A percentile compares a stretch with the other conserved stretches of the same genome.
These are phyloP conservation scores for Pichia insulana DNA, from an alignment of 805 yeast species.

Conservation along the genomic window DNA sequence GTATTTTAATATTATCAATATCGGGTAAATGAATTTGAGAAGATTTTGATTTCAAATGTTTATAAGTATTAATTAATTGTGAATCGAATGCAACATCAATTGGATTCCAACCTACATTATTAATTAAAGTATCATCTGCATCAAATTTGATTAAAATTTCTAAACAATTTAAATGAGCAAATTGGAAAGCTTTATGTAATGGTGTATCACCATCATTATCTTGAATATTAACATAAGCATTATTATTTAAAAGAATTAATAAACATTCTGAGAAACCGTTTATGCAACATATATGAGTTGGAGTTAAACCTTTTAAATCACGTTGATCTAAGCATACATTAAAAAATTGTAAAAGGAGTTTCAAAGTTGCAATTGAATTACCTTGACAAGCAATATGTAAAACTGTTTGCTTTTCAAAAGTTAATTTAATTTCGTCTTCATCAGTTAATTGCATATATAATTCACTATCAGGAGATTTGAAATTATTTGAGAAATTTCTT, in stretches of 20 bases:
- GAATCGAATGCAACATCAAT: slow-evolving; percentile 49
- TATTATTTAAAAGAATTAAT: slow-evolving; percentile 56
- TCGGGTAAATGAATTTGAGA: slow-evolving; percentile 12
- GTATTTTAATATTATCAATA: neutral
- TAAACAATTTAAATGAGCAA: slow-evolving; percentile 52
- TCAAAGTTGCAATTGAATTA: slow-evolving; percentile 55
- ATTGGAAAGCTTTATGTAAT: slow-evolving; percentile 71
- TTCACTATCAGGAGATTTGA: slow-evolving; percentile 3
- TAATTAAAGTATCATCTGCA: slow-evolving; percentile 40
- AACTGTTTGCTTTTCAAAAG: slow-evolving; percentile 53
- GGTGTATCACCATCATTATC: slow-evolving; percentile 78
- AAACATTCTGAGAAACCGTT: slow-evolving; percentile 56
- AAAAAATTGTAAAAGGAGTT: slow-evolving; percentile 59
- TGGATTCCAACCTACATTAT: slow-evolving; percentile 59
- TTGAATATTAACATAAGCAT: slow-evolving; percentile 65
- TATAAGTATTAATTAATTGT: slow-evolving; percentile 38
- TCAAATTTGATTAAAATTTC: slow-evolving; percentile 42
- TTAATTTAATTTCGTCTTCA: slow-evolving; percentile 31
- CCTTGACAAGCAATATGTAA: slow-evolving; percentile 60
- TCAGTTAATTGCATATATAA: slow-evolving; percentile 24
- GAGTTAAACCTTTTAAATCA: slow-evolving; percentile 45
- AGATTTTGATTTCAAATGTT: slow-evolving; percentile 22
- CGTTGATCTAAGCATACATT: slow-evolving; percentile 37
- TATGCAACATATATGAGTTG: slow-evolving; percentile 60
- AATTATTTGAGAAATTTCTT: slow-evolving; percentile 1